Evolutionary conservation across 202 grass and related monocot genomes (phyloP), one percentile per base, ranked within the genome.

Genomic region (Sporobolus alterniflorus): DNA sequence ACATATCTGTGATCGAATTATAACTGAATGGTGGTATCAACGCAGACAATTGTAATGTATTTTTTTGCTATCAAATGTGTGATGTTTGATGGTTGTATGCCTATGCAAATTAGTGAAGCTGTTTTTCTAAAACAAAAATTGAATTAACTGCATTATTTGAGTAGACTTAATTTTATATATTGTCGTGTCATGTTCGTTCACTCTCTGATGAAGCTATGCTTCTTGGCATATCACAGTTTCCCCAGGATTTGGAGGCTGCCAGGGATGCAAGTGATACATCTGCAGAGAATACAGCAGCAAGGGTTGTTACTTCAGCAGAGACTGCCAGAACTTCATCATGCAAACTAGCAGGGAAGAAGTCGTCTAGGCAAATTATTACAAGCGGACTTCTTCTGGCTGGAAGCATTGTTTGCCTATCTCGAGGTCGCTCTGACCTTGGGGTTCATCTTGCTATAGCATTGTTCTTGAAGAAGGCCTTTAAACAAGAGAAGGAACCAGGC

Each of bases 351-450:
- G 68, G 7, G n/a, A 91, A 75, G 74, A 86, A 85, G 80, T 79
- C 89, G 33, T 73, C 86, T 56, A 26, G 69, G 48, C 87, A 94
- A 82, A 90, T 79, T 31, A 88, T 96, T 62, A 77, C 83, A 11
- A 91, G 92, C 26, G 96, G 93, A 48, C 63, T 96, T 51, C 21
- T 99, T 60, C 79, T 99, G 50, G 76, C 87, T 46, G 96, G 96
- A 55, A 87, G 89, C 66, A 89, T 99, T 12, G 78, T 91, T 71
- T 99, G 91, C 46, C 75, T 99, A 39, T 94, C 96, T 6, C 87
- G 87, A 68, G 91, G 90, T 24, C 65, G 85, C 8, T 83, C 89
- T 21, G 82, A 87, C 43, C 76, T 92, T 49, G 93, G 89, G 50
- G 84, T 89, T 36, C 93, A 96, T 47, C 69, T 96, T 6, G 89